Conservation (phyloP, 306 rosid species). For the Quercus robur region DNA sequence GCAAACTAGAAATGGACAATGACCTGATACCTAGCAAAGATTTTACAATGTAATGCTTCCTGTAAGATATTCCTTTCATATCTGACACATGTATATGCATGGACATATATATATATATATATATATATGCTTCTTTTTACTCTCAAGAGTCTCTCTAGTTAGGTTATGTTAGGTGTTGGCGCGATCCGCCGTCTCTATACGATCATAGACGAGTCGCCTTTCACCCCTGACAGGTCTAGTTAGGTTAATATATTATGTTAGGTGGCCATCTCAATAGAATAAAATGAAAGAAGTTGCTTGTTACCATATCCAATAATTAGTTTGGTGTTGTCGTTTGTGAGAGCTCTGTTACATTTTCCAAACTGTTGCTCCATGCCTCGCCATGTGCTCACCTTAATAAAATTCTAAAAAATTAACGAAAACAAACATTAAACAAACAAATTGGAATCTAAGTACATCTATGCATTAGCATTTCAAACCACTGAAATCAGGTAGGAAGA, state of each 20-base stretch:
- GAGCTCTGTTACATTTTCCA: slow-evolving; percentile 18
- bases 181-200: too few relatives aligned
- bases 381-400: slow-evolving; percentile 57
- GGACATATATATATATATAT: neutral
- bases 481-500: neutral
- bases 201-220: too few relatives aligned
- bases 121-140: neutral
- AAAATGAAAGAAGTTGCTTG: slow-evolving; percentile 36
- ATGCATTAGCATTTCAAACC: slow-evolving; percentile 16
- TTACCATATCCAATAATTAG: slow-evolving; percentile 62
- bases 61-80: slow-evolving; percentile 32
- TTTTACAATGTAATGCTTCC: slow-evolving; percentile 28
- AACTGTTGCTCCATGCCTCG: slow-evolving; percentile 33
- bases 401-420: slow-evolving; percentile 11
- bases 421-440: slow-evolving; percentile 3
- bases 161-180: slow-evolving; percentile 10
- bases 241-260: neutral
- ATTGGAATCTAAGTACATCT: neutral
- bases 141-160: neutral
- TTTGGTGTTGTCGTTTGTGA: slow-evolving; percentile 58
- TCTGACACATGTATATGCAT: slow-evolving; percentile 9
- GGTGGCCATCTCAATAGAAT: slow-evolving; percentile 30
- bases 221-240: neutral
- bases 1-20: slow-evolving; percentile 29
- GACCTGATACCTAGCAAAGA: slow-evolving; percentile 47